Percentiles rank a stretch among this genome's conserved stretches.
These are phyloP conservation scores for Axilococcus clingmanii DNA, from an alignment of 139 green algal genomes.

Conservation along the genomic window DNA sequence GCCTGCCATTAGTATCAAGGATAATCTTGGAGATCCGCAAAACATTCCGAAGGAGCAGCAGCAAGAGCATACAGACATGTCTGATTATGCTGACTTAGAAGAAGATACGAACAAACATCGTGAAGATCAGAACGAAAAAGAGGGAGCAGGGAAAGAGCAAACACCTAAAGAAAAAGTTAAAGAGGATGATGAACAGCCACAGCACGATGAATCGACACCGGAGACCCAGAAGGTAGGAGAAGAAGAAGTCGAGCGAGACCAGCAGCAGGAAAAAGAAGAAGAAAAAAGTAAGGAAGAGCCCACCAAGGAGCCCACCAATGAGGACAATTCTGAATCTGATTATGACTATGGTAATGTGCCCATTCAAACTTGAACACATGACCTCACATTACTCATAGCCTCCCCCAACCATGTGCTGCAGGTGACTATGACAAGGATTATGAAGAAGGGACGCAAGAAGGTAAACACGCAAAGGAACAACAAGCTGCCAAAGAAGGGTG, in stretches of 20 bases:
- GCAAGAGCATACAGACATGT: neutral
- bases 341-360: too few relatives aligned
- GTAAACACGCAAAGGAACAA: neutral
- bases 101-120: neutral
- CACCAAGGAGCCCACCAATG: neutral
- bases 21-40: neutral
- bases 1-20: neutral
- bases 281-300: conserved; percentile 3
- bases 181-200: conserved; percentile 1
- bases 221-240: neutral
- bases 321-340: neutral
- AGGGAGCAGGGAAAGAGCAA: neutral
- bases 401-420: too few relatives aligned
- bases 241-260: neutral
- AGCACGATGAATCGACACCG: neutral
- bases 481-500: neutral
- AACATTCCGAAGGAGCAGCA: neutral
- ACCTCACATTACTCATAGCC: too few relatives aligned
- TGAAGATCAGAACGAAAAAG: neutral
- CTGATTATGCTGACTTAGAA: conserved; percentile 2
- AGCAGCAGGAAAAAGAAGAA: neutral
- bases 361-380: too few relatives aligned
- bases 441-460: neutral
- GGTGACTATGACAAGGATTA: too few relatives aligned
- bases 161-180: neutral